Evolutionary conservation across 192 early-diverging fungal genomes (phyloP).

Genomic region (Dimargaris cristalligena): DNA sequence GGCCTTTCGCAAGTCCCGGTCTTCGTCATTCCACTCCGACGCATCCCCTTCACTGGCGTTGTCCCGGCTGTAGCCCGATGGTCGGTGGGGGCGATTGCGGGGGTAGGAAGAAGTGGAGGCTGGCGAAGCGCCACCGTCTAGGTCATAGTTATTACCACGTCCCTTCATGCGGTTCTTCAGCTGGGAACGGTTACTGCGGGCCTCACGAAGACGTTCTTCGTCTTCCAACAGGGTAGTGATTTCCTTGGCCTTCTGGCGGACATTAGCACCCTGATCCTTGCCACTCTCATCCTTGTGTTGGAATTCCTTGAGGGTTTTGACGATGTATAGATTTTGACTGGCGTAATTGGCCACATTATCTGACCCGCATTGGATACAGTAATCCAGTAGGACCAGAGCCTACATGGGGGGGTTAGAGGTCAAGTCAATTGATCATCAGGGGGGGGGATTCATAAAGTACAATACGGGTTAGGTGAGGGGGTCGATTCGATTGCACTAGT

Average conservation of each 20-base stretch:
- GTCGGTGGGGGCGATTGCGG: background rate
- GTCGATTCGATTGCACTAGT: too few relatives aligned
- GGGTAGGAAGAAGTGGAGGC: conserved; percentile 6
- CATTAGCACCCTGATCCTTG: conserved; percentile 81
- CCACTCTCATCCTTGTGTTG: conserved; percentile 87
- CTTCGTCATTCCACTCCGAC: conserved; percentile 48
- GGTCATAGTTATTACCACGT: conserved; percentile 21
- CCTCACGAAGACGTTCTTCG: conserved; percentile 56
- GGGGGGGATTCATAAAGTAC: too few relatives aligned
- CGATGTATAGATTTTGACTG: conserved; percentile 75
- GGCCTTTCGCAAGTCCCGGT: conserved; percentile 60
- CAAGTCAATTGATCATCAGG: too few relatives aligned
- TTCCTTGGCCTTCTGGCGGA: conserved; percentile 86
- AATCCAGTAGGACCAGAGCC: conserved; percentile 75
- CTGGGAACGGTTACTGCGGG: conserved; percentile 44
- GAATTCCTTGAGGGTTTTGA: conserved; percentile 95
- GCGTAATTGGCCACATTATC: conserved; percentile 75
- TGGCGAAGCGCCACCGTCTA: conserved; percentile 11
- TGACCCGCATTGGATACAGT: conserved; percentile 68
- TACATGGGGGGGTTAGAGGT: too few relatives aligned
- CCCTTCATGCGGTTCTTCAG: conserved; percentile 44
- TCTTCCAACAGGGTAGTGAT: conserved; percentile 67
- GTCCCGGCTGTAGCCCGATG: background rate
- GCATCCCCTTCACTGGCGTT: background rate
- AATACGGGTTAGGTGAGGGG: too few relatives aligned